Evolutionary conservation across 768 basidiomycete genomes (phyloP), one percentile per base, ranked within the genome.

Genomic region (Cyclocybe aegerita): DNA sequence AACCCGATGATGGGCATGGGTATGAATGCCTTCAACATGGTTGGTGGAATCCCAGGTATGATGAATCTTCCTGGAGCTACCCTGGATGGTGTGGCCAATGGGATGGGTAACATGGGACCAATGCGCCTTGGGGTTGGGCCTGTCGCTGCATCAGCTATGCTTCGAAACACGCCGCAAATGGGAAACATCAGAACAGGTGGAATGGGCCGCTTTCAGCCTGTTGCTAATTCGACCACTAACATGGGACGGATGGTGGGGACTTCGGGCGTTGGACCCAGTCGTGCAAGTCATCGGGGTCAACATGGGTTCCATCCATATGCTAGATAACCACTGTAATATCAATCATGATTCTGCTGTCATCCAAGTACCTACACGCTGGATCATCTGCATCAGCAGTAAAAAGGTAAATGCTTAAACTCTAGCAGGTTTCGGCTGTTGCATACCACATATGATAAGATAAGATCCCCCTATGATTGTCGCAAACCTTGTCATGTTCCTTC

Each of bases 281-380:
- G 78, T 6, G 71, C 73, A 64, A 73, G 69, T 47, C 75, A 57
- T 23, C 74, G 81, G 15, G 83, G 82, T 50, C 81, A 82, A 54
- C 79, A 82, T 55, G 74, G 71, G 50, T 85, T 82, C 66, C 83
- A 85, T 65, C 83, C 83, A n/a, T 85, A 85, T 61, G 73, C 82
- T 47, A 75, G 83, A 59, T 83, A 69, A 65, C 23, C 23, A 23
- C 23, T 23, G 23, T 23, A 23, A n/a, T n/a, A n/a, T n/a, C n/a
- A n/a, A 23, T 23, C 23, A 23, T 23, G 23, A 23, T 23, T 23
- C 23, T 23, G 23, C 23, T 23, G 3, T 23, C 23, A 23, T 4
- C 23, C 2, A 4, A 23, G 23, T 2, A 23, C 23, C 2, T 23
- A 23, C 23, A 4, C 23, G 23, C 23, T 23, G 23, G 23, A 23